Conservation (phyloP, 106 monocot species). For the Iris macrosiphon region DNA sequence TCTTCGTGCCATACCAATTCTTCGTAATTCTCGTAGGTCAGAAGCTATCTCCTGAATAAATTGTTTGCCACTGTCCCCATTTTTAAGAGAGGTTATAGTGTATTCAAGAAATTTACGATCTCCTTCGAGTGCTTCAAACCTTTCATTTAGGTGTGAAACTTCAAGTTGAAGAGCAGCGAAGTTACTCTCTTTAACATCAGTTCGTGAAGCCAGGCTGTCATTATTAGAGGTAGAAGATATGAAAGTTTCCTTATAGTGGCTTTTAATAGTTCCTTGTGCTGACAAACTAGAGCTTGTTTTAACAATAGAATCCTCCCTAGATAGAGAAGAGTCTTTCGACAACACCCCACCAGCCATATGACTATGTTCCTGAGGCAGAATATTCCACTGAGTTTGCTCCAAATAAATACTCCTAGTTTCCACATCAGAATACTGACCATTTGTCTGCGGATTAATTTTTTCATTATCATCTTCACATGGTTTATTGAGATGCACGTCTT, state of each 20-base stretch:
- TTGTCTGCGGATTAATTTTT: background rate
- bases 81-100: constrained; percentile 54
- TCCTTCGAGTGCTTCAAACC: constrained; percentile 60
- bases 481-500: constrained; percentile 12
- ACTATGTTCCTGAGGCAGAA: background rate
- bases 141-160: constrained; percentile 40
- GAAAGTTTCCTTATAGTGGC: background rate
- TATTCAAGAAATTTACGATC: constrained; percentile 73
- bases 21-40: constrained; percentile 48
- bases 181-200: constrained; percentile 10
- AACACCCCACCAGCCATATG: background rate
- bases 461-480: constrained; percentile 5
- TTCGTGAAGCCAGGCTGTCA: background rate
- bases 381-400: background rate
- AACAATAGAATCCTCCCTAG: background rate
- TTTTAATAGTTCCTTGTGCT: background rate
- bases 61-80: constrained; percentile 49
- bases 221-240: background rate
- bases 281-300: constrained; percentile 5
- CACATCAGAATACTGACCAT: constrained; percentile 9
- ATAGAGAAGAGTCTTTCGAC: background rate
- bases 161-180: constrained; percentile 29
- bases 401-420: constrained; percentile 1
- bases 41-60: constrained; percentile 57
- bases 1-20: constrained; percentile 25